Conservation (phyloP, 176 grass and related monocot genomes). For the Raddia distichophylla region DNA sequence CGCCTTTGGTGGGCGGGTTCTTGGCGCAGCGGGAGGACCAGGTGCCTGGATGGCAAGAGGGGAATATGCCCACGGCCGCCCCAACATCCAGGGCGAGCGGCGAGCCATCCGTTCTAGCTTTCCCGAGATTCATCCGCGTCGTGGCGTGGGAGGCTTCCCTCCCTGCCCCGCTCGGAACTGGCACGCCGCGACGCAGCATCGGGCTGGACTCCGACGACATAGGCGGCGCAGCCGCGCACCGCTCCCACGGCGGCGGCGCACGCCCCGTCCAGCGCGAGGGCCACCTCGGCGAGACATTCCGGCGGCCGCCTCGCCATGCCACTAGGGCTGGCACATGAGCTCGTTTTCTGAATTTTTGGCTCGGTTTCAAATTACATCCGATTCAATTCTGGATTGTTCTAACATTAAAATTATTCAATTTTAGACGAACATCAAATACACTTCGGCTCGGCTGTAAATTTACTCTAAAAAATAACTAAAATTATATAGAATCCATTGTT, state of each 20-base stretch:
- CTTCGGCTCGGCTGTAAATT: too few relatives aligned
- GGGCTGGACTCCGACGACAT: neutral
- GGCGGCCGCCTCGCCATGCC: neutral
- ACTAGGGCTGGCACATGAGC: too few relatives aligned
- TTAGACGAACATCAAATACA: too few relatives aligned
- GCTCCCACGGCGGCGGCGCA: neutral
- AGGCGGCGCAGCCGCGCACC: neutral
- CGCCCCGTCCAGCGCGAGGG: neutral
- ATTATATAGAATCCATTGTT: too few relatives aligned
- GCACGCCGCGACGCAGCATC: neutral
- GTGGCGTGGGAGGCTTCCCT: neutral
- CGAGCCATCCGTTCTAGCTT: neutral
- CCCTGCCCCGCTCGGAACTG: constrained; percentile 9
- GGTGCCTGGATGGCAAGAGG: constrained; percentile 8
- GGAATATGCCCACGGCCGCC: constrained; percentile 36
- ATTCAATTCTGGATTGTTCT: too few relatives aligned
- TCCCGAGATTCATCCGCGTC: constrained; percentile 24
- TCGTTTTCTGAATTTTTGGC: too few relatives aligned
- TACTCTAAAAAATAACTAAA: too few relatives aligned
- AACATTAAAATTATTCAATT: too few relatives aligned
- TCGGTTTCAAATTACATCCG: too few relatives aligned
- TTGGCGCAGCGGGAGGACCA: neutral
- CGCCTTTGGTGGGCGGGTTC: constrained; percentile 13
- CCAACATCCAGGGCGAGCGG: neutral
- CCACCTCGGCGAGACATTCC: neutral